Conservation (phyloP, 306 rosid species). For the Vigna hirtella region DNA sequence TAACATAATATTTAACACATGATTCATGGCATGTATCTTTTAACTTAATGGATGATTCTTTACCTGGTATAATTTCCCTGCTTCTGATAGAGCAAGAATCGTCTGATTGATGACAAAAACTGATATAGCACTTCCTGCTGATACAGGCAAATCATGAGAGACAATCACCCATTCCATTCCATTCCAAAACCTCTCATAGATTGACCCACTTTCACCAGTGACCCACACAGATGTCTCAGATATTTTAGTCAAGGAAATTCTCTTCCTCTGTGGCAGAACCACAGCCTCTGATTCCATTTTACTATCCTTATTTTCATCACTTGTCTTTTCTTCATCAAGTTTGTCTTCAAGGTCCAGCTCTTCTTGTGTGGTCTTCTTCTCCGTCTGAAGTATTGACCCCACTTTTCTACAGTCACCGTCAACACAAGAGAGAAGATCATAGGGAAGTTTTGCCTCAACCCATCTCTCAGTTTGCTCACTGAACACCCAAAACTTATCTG, state of each 20-base stretch:
- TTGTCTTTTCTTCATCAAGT: background rate
- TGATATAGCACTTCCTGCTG: slow-evolving; percentile 2
- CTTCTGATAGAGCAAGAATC: slow-evolving; percentile 20
- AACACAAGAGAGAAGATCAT: slow-evolving; percentile 12
- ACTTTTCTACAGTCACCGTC: slow-evolving; percentile 3
- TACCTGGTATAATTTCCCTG: slow-evolving; percentile 15
- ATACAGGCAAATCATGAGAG: slow-evolving; percentile 3
- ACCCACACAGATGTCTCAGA: slow-evolving; percentile 18
- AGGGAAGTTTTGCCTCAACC: slow-evolving; percentile 25
- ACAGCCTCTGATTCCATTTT: slow-evolving; percentile 5
- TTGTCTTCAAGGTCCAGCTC: background rate
- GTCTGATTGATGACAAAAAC: slow-evolving; percentile 17
- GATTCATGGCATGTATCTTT: slow-evolving; percentile 5
- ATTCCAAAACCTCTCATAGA: slow-evolving; percentile 21
- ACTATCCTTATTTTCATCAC: slow-evolving; percentile 5
- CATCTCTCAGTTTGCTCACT: background rate
- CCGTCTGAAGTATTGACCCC: slow-evolving; percentile 1
- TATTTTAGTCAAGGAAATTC: slow-evolving; percentile 11
- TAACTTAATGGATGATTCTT: background rate
- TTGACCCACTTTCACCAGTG: slow-evolving; percentile 6
- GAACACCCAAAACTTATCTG: slow-evolving; percentile 2
- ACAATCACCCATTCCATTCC: slow-evolving; percentile 20
- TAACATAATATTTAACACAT: background rate
- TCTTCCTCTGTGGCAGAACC: slow-evolving; percentile 12
- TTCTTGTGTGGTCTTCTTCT: background rate